These are phyloP conservation scores for Cutaneotrichosporon dermatis DNA, from an alignment of 1,284 basidiomycete species.

Conservation along the genomic window DNA sequence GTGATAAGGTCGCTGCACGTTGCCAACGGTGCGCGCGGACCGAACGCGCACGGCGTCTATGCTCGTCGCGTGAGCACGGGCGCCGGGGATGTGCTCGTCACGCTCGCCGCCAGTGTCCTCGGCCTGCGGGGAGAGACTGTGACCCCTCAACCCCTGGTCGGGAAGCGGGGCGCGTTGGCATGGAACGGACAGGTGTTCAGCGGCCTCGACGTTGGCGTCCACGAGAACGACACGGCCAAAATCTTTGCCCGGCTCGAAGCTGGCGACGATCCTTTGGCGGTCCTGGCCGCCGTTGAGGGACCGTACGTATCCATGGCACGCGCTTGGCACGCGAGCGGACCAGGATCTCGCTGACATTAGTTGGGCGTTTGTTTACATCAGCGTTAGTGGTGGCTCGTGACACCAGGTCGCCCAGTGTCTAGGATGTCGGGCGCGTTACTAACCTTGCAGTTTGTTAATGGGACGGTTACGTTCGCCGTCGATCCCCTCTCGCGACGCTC, in stretches of 20 bases:
- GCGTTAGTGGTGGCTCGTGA: conserved; percentile 52
- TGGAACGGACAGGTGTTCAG: conserved; percentile 92
- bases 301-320: conserved; percentile 58
- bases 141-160: conserved; percentile 68
- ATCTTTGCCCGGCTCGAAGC: conserved; percentile 59
- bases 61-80: conserved; percentile 1
- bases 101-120: conserved; percentile 73
- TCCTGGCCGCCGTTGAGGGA: conserved; percentile 70
- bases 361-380: conserved; percentile 54
- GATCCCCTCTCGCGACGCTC: conserved; percentile 91
- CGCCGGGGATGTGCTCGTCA: conserved; percentile 22
- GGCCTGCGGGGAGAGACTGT: conserved; percentile 62
- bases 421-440: background rate
- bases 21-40: conserved; percentile 26
- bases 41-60: conserved; percentile 28
- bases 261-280: conserved; percentile 51
- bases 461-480: conserved; percentile 67
- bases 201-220: conserved; percentile 61
- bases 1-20: conserved; percentile 21
- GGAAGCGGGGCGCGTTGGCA: conserved; percentile 60
- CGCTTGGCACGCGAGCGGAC: conserved; percentile 18
- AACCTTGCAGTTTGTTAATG: conserved; percentile 47
- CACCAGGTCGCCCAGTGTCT: background rate
- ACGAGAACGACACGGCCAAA: conserved; percentile 73
- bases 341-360: background rate